Percentiles rank a stretch among this genome's conserved stretches.
phyloP scores from a whole-genome alignment of 345 rosid genomes.

The Noccaea bulbosa region DNA sequence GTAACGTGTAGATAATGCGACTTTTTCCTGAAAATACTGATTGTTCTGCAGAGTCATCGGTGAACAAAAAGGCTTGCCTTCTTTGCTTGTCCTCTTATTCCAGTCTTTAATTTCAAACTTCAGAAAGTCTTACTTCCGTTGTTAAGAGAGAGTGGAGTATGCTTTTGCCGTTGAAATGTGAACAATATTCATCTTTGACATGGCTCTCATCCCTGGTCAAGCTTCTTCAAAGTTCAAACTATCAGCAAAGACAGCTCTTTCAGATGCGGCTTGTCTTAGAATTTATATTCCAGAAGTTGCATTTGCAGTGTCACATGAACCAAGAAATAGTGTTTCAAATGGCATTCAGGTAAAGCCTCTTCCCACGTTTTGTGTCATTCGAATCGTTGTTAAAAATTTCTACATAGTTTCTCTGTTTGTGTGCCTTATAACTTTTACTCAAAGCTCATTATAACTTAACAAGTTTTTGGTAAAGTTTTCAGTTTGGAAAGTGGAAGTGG shows the following conservation, averaged over 20 bases:
- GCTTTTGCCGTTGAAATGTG: slow-evolving; percentile 72
- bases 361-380: neutral
- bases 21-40: slow-evolving; percentile 24
- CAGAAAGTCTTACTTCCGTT: slow-evolving; percentile 47
- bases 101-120: slow-evolving; percentile 56
- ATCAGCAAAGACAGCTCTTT: slow-evolving; percentile 46
- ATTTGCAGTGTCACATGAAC: slow-evolving; percentile 63
- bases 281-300: slow-evolving; percentile 59
- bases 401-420: slow-evolving; percentile 5
- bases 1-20: slow-evolving; percentile 47
- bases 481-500: no score
- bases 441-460: no score
- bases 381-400: neutral
- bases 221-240: slow-evolving; percentile 59
- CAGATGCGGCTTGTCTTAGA: slow-evolving; percentile 62
- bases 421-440: no score
- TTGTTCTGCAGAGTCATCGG: slow-evolving; percentile 73
- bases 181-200: slow-evolving; percentile 68
- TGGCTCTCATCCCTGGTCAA: slow-evolving; percentile 88
- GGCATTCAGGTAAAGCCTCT: slow-evolving; percentile 67
- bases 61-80: slow-evolving; percentile 73
- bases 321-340: slow-evolving; percentile 55
- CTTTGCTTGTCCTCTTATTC: slow-evolving; percentile 77
- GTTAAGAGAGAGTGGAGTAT: slow-evolving; percentile 73
- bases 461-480: no score